Base-by-base conservation (phyloP, 352 stramenopile species). In the Globisporangium sylvaticum region DNA sequence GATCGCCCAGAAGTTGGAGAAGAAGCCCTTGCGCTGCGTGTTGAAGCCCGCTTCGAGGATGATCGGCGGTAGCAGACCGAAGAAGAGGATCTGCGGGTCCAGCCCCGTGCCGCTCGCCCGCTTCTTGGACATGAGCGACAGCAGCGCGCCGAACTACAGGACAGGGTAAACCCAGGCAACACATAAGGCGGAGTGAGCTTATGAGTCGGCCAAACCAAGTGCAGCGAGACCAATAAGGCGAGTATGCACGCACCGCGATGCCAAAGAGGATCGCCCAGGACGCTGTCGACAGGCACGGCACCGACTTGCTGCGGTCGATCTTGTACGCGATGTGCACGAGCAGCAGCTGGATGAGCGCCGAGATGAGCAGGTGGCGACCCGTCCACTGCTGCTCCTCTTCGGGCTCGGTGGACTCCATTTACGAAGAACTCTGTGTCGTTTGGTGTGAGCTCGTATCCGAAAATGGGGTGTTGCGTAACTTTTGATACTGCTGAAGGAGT, bases 41-140 rank as follows among this genome's bases (percentile, higher is more conserved):
- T 82, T 81, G 69, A 89, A 84, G 25, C 81, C 81, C 0, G 81
- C 81, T 56, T 89, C 81, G 44, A 88, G 69, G 58, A 89, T 89
- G 72, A 89, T 89, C 20, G 81, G 81, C 25, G 81, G 81, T 32
- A 89, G 58, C 29, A 89, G 52, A 1, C 75, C 81, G 46, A 85
- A 84, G 73, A 89, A 89, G 3, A 89, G 67, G 12, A 84, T 70
- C 58, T 86, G 60, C 6, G 79, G 79, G 31, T 88, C 72, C 4
- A 89, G 53, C 0, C 81, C 79, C 5, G 66, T 68, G n/a, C 66
- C 72, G 24, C 62, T 48, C 7, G 72, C 73, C 20, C 68, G 75
- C 58, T 61, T 65, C 53, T 76, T 58, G 22, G 73, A 80, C 37
- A 78, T 56, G 54, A 69, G 39, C 22, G 68, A 59, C 14, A 83